These are phyloP conservation scores for Collybiopsis confluens DNA, from an alignment of 768 basidiomycete species.

Conservation along the genomic window DNA sequence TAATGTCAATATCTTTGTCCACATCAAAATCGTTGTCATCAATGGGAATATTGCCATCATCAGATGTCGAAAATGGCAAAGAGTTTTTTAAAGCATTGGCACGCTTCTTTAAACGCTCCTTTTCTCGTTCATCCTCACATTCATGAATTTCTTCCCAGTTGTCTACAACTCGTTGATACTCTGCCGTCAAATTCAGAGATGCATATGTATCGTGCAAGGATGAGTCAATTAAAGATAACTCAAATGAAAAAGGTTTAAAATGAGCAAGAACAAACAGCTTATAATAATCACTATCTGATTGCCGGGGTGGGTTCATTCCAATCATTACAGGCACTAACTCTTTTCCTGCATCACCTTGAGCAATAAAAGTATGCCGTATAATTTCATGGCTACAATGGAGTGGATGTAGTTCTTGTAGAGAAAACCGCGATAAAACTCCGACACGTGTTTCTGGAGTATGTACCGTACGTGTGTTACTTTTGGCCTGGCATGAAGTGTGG, in stretches of 20 bases:
- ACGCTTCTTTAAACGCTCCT: slow-evolving; percentile 18
- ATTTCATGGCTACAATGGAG: slow-evolving; percentile 11
- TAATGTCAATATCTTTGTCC: too few species aligned
- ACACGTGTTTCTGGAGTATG: not conserved
- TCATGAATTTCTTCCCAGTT: slow-evolving; percentile 31
- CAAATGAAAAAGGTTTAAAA: slow-evolving; percentile 15
- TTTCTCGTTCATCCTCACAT: slow-evolving; percentile 29
- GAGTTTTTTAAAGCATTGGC: not conserved
- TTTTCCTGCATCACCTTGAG: slow-evolving; percentile 5
- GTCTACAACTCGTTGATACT: slow-evolving; percentile 13
- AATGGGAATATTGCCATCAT: too few species aligned
- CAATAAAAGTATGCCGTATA: slow-evolving; percentile 12
- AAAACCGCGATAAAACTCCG: not conserved
- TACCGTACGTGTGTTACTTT: not conserved
- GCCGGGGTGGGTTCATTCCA: not conserved
- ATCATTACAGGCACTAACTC: not conserved
- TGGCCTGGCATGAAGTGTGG: not conserved
- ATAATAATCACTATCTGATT: not conserved
- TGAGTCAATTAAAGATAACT: not conserved
- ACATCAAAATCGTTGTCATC: too few species aligned
- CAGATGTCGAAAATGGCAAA: too few species aligned
- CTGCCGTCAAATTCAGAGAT: not conserved
- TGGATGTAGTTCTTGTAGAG: slow-evolving; percentile 10
- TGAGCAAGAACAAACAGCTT: slow-evolving; percentile 16
- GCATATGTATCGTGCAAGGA: too few species aligned